Conservation (phyloP, 371 early-diverging fungal species). For the Actinomucor elegans region DNA sequence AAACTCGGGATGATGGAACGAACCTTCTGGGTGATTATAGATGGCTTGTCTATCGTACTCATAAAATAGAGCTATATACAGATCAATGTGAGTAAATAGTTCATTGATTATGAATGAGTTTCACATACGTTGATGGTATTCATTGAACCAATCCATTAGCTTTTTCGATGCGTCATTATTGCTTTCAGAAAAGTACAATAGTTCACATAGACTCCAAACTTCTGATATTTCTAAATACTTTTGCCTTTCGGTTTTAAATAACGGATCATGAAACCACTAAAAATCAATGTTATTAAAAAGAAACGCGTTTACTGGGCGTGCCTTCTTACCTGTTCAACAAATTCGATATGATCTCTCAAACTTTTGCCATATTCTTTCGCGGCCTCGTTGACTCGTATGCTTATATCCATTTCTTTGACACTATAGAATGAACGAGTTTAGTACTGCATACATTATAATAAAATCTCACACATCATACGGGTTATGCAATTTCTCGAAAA, state of each 20-base stretch:
- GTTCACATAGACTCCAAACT: conserved; percentile 6
- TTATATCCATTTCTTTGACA: too few species aligned
- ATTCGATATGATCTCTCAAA: conserved; percentile 6
- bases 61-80: conserved; percentile 1
- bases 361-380: conserved; percentile 3
- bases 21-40: not conserved
- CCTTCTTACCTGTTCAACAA: conserved; percentile 10
- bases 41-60: conserved; percentile 4
- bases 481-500: conserved; percentile 8
- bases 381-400: not conserved
- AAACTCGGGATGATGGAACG: not conserved
- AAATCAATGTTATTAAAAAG: not conserved
- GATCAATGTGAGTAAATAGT: not conserved
- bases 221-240: not conserved
- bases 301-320: too few species aligned
- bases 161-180: not conserved
- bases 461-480: not conserved
- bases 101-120: not conserved
- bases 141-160: conserved; percentile 14
- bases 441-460: not conserved
- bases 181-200: conserved; percentile 4
- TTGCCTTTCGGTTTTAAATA: conserved; percentile 3
- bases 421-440: not conserved
- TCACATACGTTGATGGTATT: conserved; percentile 6
- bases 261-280: not conserved